Conservation (phyloP, 768 basidiomycete genomes). For the Kwoniella bestiolae region DNA sequence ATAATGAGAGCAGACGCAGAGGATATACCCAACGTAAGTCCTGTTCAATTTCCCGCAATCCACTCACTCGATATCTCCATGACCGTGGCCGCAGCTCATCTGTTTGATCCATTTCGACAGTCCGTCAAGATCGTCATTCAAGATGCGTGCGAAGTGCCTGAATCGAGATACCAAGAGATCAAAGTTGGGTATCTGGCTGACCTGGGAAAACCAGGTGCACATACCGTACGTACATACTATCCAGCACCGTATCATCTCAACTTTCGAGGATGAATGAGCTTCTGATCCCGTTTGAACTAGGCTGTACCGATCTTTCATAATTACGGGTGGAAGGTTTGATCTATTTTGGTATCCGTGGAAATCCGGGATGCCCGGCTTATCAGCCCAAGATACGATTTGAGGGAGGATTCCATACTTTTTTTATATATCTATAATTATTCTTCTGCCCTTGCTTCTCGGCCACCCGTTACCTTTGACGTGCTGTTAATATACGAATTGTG, state of each 20-base stretch:
- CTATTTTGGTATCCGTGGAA: too few relatives aligned
- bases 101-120: too few relatives aligned
- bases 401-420: too few relatives aligned
- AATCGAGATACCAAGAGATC: conserved; percentile 17
- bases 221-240: conserved; percentile 21
- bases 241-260: too few relatives aligned
- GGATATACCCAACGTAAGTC: conserved; percentile 19
- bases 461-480: too few relatives aligned
- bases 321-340: conserved; percentile 5
- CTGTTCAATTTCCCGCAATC: background rate
- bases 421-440: too few relatives aligned
- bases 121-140: conserved; percentile 18
- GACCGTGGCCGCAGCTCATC: too few relatives aligned
- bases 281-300: background rate
- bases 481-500: too few relatives aligned
- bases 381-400: background rate
- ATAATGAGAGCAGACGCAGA: conserved; percentile 18
- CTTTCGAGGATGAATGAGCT: too few relatives aligned
- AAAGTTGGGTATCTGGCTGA: conserved; percentile 14
- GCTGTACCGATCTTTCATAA: conserved; percentile 14
- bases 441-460: too few relatives aligned
- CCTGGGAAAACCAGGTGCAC: conserved; percentile 21
- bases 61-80: background rate
- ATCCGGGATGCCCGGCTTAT: too few relatives aligned
- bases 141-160: conserved; percentile 16